Evolutionary conservation across 352 stramenopile genomes (phyloP), one percentile per base, ranked within the genome.

Genomic region (Paralagenidium karlingii): DNA sequence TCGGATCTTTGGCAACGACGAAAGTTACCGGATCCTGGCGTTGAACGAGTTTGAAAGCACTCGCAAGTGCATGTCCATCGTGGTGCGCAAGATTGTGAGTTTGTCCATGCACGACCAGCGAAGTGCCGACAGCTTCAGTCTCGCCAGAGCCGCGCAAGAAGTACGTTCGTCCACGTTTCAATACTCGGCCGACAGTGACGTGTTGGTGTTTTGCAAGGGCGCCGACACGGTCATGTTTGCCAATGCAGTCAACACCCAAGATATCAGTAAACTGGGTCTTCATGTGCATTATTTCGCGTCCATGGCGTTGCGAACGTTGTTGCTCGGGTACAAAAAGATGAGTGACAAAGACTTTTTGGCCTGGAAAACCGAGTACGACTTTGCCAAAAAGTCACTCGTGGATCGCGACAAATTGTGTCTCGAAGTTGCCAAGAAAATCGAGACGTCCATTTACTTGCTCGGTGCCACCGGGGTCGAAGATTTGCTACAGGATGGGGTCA

Each of bases 401-500:
- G 69, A 82, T 28, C 68, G 76, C 4, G 67, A 86, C 21, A 55
- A 71, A 13, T 42, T 64, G 6, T 83, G 76, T 37, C 52, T 88
- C 1, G 68, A 85, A 41, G 70, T 82, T 1, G 70, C 77, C 3
- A 70, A 62, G 38, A 54, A 74, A 21, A 75, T 93, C n/a, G 80
- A 93, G 24, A 82, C 59, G 8, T 66, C 67, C 0, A 70, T 97
- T 6, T 82, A 88, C 8, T 65, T 98, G 24, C 58, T 98, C 3
- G 94, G 94, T 15, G 93, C 93, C 13, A 98, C 92, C 1, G 95
- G 91, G 0, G 97, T 98, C 18, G 94, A 99, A 71, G 95, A 99
- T 55, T 65, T 95, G 43, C 66, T 99, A 3, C 94, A 99, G 60
- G 84, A 97, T 28, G 91, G 92, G 11, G 96, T 99, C 1, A 76